These are phyloP conservation scores for Aspergillus hancockii DNA, from an alignment of 495 filamentous ascomycete species.

Conservation along the genomic window DNA sequence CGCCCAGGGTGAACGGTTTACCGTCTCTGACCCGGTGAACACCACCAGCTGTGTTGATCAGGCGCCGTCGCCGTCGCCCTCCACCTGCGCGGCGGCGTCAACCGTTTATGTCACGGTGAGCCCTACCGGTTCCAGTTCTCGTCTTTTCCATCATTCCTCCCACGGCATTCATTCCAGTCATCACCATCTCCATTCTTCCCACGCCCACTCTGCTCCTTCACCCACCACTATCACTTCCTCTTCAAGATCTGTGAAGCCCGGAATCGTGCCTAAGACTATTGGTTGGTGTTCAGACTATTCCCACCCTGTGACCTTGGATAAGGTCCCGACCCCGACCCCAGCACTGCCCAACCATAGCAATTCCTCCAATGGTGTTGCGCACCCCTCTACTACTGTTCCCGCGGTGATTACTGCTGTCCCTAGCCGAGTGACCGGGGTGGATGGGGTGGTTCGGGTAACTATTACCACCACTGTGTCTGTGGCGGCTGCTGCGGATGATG, in stretches of 20 bases:
- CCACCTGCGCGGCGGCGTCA: conserved; percentile 12
- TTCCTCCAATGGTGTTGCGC: no score
- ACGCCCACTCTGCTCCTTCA: conserved; percentile 9
- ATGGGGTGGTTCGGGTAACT: neutral
- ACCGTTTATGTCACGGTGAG: conserved; percentile 31
- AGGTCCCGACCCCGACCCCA: conserved; percentile 18
- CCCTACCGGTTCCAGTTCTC: conserved; percentile 22
- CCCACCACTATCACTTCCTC: conserved; percentile 12
- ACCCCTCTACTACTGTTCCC: neutral
- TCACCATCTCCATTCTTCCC: conserved; percentile 13
- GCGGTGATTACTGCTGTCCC: neutral
- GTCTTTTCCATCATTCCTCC: conserved; percentile 6
- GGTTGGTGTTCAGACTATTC: conserved; percentile 31
- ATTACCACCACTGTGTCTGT: conserved; percentile 7
- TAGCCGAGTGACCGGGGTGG: neutral
- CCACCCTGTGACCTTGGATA: conserved; percentile 28
- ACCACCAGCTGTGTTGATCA: conserved; percentile 17
- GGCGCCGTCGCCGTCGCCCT: neutral
- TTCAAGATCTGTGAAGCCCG: conserved; percentile 22
- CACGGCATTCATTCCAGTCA: conserved; percentile 1
- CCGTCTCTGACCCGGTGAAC: conserved; percentile 20
- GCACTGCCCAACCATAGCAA: neutral
- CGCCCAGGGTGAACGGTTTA: conserved; percentile 46
- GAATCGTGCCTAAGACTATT: conserved; percentile 30
- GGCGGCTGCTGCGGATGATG: neutral